Evolutionary conservation across 2,329 filamentous ascomycete genomes (phyloP), one percentile per base, ranked within the genome.

Genomic region (Aspergillus ibericus): DNA sequence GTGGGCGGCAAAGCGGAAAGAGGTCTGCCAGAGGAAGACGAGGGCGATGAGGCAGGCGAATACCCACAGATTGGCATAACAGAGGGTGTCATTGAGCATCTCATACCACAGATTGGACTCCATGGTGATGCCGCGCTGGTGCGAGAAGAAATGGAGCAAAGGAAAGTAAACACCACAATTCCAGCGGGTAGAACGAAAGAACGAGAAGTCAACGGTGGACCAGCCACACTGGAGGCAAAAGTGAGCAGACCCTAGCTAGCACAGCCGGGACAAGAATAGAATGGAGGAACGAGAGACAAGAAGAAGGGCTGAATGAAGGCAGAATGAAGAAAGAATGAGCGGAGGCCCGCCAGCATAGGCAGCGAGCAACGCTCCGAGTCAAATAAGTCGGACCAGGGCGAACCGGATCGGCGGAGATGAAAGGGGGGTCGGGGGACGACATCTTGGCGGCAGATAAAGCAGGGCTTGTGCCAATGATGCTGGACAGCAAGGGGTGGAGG

Each of bases 1-100:
- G 40, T 44, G 51, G 22, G 36, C 42, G 18, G 34, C n/a, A 6
- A 49, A n/a, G 16, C 27, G 53, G 8, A 16, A 15, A 15, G 18
- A 36, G 18, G 32, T 38, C 46, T 48, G 53, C 53, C 53, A 55
- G 42, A 34, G 12, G 53, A 55, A 55, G 44, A 55, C 20, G 6
- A 55, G 8, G 12, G 25, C 53, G 12, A 55, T 55, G 34, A 55
- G 13, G 46, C 34, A 55, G 12, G 53, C 44, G 7, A 55, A 18
- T 3, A 22, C 34, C 53, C 53, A 55, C 15, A 55, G 53, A 13
- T 44, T 49, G 20, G 35, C 53, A 16, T 55, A 55, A 32, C 53
- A 55, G 10, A 55, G 53, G 29, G 44, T 32, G 44, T 55, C 53
- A 16, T 55, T 49, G 20, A 55, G 35, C 42, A 55, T 49, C 8